phyloP scores from a whole-genome alignment of 2,329 filamentous ascomycete genomes.

The Pleoardoris graminearum region DNA sequence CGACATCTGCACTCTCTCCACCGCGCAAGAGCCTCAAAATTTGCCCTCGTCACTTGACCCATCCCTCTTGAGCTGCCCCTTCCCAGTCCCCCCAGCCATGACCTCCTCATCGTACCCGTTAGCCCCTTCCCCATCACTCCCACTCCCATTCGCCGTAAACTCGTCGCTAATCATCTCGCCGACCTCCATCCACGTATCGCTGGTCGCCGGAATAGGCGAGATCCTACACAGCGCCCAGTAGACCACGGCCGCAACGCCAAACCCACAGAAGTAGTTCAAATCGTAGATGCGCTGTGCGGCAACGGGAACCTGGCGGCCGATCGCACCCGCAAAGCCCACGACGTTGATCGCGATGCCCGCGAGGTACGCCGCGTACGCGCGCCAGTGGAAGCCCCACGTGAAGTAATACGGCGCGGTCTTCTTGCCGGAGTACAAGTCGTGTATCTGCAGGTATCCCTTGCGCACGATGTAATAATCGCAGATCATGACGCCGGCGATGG shows the following conservation, averaged over 20 bases:
- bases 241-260: conserved; percentile 66
- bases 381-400: conserved; percentile 75
- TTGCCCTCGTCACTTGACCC: background rate
- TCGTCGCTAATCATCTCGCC: conserved; percentile 49
- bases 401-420: conserved; percentile 72
- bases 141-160: conserved; percentile 31
- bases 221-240: conserved; percentile 74
- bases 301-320: conserved; percentile 71
- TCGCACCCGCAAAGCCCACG: conserved; percentile 83
- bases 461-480: conserved; percentile 87
- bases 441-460: conserved; percentile 76
- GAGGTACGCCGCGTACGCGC: conserved; percentile 81
- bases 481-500: conserved; percentile 89
- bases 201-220: conserved; percentile 73
- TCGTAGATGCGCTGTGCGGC: conserved; percentile 87
- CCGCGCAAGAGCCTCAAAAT: background rate
- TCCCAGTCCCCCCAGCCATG: conserved; percentile 24
- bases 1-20: background rate
- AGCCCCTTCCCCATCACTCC: conserved; percentile 16
- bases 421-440: conserved; percentile 75
- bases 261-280: conserved; percentile 86
- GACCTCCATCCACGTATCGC: conserved; percentile 77
- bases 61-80: background rate
- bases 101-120: conserved; percentile 31
- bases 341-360: conserved; percentile 86